phyloP scores from a whole-genome alignment of 148 eudicot species.

The Camellia lanceoleosa region DNA sequence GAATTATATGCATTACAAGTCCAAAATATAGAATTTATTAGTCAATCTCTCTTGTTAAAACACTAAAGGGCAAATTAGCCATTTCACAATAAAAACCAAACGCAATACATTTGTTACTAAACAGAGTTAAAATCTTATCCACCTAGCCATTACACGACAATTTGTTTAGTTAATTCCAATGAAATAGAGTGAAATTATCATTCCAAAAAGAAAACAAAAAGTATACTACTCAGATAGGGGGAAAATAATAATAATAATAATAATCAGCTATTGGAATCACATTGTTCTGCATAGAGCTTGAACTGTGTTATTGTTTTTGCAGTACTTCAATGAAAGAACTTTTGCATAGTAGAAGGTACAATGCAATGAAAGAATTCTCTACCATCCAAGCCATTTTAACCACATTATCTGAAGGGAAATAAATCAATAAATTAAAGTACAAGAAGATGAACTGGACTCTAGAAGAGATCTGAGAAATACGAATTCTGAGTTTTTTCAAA shows the following conservation, averaged over 20 bases:
- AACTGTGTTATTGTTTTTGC: background rate
- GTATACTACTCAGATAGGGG: background rate
- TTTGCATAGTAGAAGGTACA: background rate
- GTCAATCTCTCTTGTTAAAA: too few species aligned
- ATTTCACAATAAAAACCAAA: too few species aligned
- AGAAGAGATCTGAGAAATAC: background rate
- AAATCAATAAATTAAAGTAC: background rate
- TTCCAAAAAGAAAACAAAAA: too few species aligned
- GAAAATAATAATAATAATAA: background rate
- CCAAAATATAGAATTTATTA: too few species aligned
- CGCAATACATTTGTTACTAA: too few species aligned
- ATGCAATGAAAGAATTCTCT: background rate
- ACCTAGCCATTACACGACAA: too few species aligned
- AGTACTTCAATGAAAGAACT: background rate
- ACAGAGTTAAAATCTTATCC: too few species aligned
- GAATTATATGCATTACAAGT: too few species aligned
- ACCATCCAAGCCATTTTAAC: background rate
- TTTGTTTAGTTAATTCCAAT: too few species aligned
- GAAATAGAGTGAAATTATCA: too few species aligned
- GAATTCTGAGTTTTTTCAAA: constrained; percentile 10
- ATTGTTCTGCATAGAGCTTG: background rate
- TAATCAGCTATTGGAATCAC: background rate
- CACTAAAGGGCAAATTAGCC: too few species aligned
- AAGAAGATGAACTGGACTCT: background rate
- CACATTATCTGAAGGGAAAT: background rate